phyloP scores from a whole-genome alignment of 208 protist genomes.

The Wallacemonas sp. region DNA sequence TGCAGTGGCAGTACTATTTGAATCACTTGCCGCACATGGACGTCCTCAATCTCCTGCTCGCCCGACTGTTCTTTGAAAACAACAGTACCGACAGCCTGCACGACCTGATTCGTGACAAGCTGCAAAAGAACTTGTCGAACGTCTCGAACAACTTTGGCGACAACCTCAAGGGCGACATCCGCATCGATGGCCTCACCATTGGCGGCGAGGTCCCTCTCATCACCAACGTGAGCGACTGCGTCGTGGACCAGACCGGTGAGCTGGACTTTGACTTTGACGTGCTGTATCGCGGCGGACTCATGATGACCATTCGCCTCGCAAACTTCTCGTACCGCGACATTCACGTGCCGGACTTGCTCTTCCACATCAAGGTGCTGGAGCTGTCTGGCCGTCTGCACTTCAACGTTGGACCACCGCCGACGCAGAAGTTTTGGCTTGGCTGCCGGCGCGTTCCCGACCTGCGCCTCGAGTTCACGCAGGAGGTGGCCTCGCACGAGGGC shows the following conservation, averaged over 20 bases:
- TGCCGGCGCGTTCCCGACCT: conserved; percentile 57
- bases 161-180: conserved; percentile 64
- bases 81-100: conserved; percentile 56
- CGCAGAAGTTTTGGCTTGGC: conserved; percentile 77
- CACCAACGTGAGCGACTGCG: conserved; percentile 57
- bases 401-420: conserved; percentile 71
- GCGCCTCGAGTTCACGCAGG: conserved; percentile 75
- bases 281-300: conserved; percentile 80
- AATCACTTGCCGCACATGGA: conserved; percentile 60
- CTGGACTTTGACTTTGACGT: conserved; percentile 85
- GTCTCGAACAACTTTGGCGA: conserved; percentile 63
- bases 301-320: conserved; percentile 48
- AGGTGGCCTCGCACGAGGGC: conserved; percentile 73
- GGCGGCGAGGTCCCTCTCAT: conserved; percentile 83
- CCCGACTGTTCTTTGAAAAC: conserved; percentile 87
- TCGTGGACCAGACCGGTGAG: conserved; percentile 53
- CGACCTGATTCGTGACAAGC: conserved; percentile 60
- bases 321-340: conserved; percentile 66
- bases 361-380: conserved; percentile 77
- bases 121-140: conserved; percentile 68
- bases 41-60: conserved; percentile 77
- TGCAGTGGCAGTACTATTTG: conserved; percentile 69
- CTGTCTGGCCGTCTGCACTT: conserved; percentile 73
- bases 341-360: conserved; percentile 70
- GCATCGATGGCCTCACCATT: conserved; percentile 59